Base-by-base conservation (phyloP, 805 yeast genomes). In the Spencermartinsiella europaea region DNA sequence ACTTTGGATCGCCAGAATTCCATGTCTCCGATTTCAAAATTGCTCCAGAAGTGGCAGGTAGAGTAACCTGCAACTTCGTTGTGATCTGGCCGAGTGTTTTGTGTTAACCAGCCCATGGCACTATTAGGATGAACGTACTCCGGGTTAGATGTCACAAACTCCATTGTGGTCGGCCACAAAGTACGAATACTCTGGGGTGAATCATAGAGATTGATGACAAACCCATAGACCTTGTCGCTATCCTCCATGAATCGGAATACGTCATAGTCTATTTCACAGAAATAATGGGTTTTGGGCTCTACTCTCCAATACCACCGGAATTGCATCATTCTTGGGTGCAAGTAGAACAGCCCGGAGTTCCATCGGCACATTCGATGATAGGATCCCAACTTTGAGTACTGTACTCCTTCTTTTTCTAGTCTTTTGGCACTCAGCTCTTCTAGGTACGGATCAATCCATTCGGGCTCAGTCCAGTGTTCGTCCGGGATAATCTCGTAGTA, bases 291-390 rank as follows among this genome's bases (percentile, higher is more conserved):
- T 31, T 68, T 68, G 5, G 95, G 95, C 64, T 86, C 95, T 40
- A 86, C 70, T 51, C 95, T 70, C 95, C 95, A 86, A 59, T 83
- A 83, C 65, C 81, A 86, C 55, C 71, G 74, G 65, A 73, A 82
- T 48, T 84, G 70, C 49, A 72, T 67, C 59, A 86, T 61, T 46
- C 76, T 73, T 10, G 85, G 85, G 51, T 83, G 76, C 42, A 82
- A 72, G 60, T 74, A 83, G 57, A 85, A 83, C 48, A 66, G 66
- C 10, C 77, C 79, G 42, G 83, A 79, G 61, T 85, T 84, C 64
- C 81, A 86, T 21, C 95, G 73, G 61, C 95, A 86, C 95, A 86
- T 86, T 58, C 84, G 82, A 58, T 85, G 95, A 57, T 86, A 86
- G 0, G 89, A 81, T 17, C 60, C 63, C 63, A 67, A 70, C 17